Base-by-base conservation (phyloP, 495 filamentous ascomycete species). In the Pseudevernia furfuracea region DNA sequence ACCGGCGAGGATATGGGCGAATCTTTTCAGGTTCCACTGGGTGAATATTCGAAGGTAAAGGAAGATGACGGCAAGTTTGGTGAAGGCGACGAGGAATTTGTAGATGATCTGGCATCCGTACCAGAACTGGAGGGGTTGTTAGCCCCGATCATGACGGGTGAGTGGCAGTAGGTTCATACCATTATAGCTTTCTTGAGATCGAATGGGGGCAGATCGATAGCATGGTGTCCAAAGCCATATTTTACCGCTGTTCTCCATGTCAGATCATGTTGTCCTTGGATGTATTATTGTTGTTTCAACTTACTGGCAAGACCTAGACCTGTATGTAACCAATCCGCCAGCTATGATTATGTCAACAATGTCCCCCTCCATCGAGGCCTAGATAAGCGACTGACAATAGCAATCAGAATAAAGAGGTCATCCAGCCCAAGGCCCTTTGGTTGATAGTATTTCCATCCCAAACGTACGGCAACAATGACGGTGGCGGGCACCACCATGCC, bases 81-180 rank as follows among this genome's bases (percentile, higher is more conserved):
- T 59, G 21, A 59, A 59, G 56, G 19, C 56, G 56, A 59, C 56
- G 38, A 59, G 56, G n/a, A 59, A 23, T 39, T 59, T 59, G 34
- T 59, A 59, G 0, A 59, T 6, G 19, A 59, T 59, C 12, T 59
- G 56, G 56, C 56, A 59, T 1, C 34, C 56, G 34, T 59, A 59
- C 56, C 56, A 59, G 34, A 59, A 41, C 56, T 59, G 34, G 1
- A 39, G 28, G 4, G 11, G 23, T 15, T 15, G 1, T 38, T 15
- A 39, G 36, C 10, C 5, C 1, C 11, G 23, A 56, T 56, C 52
- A 11, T 10, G 38, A 23, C 1, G 38, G 28, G 9, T 28, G 4
- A 1, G 1, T 15, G 36, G 34, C 1, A 14, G 21, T n/a, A 38
- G 10, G 34, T 38, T 1, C 34, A 21, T 28, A 59, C 56, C 56